Conservation (phyloP, 306 rosid genomes). For the Malus sieversii region DNA sequence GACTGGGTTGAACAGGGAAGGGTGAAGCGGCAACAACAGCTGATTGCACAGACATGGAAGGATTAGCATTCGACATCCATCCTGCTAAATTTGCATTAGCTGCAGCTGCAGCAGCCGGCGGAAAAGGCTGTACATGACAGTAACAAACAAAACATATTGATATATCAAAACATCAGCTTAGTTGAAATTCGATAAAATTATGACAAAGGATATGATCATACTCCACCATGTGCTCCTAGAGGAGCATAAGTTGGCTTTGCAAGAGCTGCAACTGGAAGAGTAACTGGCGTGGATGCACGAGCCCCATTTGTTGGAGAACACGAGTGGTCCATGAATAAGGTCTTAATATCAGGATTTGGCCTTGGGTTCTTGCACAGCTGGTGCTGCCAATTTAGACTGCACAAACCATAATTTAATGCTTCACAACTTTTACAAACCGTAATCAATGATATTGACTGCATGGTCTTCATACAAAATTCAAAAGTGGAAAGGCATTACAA, state of each 20-base stretch:
- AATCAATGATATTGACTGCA: background rate
- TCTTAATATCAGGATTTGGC: constrained; percentile 24
- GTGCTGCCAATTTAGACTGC: constrained; percentile 26
- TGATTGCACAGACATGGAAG: constrained; percentile 32
- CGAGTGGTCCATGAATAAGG: constrained; percentile 17
- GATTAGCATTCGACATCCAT: constrained; percentile 36
- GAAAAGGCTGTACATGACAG: constrained; percentile 31
- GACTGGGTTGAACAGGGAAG: constrained; percentile 31
- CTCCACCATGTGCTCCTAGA: constrained; percentile 20
- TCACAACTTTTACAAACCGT: background rate
- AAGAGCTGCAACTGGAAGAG: constrained; percentile 23
- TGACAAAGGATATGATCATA: background rate
- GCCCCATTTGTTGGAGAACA: constrained; percentile 20
- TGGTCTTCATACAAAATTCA: background rate
- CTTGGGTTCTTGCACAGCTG: constrained; percentile 24
- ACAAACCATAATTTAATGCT: background rate
- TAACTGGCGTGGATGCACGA: constrained; percentile 17
- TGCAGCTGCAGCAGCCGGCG: constrained; percentile 23
- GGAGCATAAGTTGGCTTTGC: constrained; percentile 19
- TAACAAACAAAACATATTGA: background rate
- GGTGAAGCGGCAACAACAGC: constrained; percentile 24
- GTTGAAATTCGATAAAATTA: background rate
- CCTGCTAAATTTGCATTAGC: constrained; percentile 35
- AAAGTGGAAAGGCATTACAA: background rate
- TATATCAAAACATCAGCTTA: background rate